Conservation (phyloP, 352 stramenopile species). For the Globisporangium takayamanum region DNA sequence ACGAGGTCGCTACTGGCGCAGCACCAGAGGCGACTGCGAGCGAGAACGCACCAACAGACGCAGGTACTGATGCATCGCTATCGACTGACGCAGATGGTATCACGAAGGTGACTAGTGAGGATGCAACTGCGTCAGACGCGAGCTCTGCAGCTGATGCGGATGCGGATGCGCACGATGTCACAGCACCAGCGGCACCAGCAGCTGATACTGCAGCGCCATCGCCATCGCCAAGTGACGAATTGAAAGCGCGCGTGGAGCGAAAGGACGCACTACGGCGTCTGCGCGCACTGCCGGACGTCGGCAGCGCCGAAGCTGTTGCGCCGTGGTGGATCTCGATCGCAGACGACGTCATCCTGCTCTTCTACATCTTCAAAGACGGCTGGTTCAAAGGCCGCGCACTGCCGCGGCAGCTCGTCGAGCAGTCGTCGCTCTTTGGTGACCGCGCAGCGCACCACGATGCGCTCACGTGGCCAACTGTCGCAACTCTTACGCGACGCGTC, state of each 20-base stretch:
- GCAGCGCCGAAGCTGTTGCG: constrained; percentile 24
- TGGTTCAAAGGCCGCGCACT: constrained; percentile 57
- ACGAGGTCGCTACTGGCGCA: not conserved
- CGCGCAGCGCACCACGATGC: constrained; percentile 24
- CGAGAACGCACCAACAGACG: too few relatives aligned
- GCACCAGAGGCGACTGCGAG: too few relatives aligned
- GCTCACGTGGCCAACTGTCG: constrained; percentile 40
- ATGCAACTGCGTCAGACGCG: not conserved
- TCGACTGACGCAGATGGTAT: too few relatives aligned
- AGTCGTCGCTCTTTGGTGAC: constrained; percentile 49
- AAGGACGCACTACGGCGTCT: constrained; percentile 37
- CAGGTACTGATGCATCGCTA: too few relatives aligned
- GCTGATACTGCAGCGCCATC: not conserved
- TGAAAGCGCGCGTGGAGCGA: constrained; percentile 18
- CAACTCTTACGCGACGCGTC: constrained; percentile 42
- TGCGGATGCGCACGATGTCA: not conserved
- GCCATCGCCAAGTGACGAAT: not conserved
- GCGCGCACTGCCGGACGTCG: constrained; percentile 30
- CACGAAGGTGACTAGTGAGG: too few relatives aligned
- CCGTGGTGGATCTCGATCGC: constrained; percentile 76
- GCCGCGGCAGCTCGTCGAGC: constrained; percentile 26
- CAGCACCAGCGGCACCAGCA: not conserved
- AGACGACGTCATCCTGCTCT: constrained; percentile 68
- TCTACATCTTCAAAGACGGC: constrained; percentile 60
- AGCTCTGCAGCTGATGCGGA: not conserved